phyloP scores from a whole-genome alignment of 768 basidiomycete species.

The Multifurca ochricompacta region DNA sequence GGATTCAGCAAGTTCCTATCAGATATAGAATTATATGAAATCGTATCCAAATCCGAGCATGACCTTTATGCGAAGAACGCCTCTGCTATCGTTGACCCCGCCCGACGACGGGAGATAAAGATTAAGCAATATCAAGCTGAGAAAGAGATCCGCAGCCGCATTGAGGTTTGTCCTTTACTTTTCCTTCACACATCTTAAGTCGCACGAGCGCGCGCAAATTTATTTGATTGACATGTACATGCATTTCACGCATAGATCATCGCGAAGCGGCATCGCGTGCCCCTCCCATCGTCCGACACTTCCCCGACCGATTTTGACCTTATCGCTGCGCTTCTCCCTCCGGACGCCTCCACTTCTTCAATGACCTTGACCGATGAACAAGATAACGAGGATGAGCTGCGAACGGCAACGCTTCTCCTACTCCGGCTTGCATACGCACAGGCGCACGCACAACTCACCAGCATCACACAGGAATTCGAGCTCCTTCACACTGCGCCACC shows the following conservation, averaged over 20 bases:
- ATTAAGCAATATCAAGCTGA: constrained; percentile 87
- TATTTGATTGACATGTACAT: not conserved
- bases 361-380: constrained; percentile 43
- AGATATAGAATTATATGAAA: constrained; percentile 53
- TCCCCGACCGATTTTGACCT: constrained; percentile 50
- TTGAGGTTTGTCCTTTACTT: constrained; percentile 45
- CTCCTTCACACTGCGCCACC: constrained; percentile 51
- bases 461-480: constrained; percentile 62
- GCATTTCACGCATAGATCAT: constrained; percentile 34
- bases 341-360: constrained; percentile 23
- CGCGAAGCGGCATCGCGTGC: constrained; percentile 45
- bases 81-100: constrained; percentile 50
- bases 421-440: constrained; percentile 67
- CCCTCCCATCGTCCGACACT: constrained; percentile 25
- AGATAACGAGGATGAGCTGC: constrained; percentile 56
- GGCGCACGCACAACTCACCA: constrained; percentile 58
- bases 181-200: not conserved
- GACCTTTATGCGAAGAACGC: constrained; percentile 43
- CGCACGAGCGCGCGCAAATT: not conserved
- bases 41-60: constrained; percentile 56
- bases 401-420: constrained; percentile 61
- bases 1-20: constrained; percentile 41
- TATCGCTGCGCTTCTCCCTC: constrained; percentile 50
- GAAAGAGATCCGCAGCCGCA: constrained; percentile 62
- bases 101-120: constrained; percentile 74